Conservation (phyloP, 108 stramenopile species). For the Fragilaria crotonensis region DNA sequence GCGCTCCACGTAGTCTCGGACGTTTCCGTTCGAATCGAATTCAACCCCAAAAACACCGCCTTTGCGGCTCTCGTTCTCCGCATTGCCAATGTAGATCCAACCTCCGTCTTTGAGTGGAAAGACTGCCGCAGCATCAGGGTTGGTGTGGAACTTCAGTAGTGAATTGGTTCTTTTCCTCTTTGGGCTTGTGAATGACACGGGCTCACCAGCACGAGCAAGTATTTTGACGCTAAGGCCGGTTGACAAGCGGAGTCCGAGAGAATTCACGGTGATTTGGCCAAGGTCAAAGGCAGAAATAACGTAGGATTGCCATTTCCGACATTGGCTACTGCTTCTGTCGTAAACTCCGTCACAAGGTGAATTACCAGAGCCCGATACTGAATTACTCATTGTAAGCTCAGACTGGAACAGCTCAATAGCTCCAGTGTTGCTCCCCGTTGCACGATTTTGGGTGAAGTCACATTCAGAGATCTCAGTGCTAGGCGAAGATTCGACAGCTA, state of each 20-base stretch:
- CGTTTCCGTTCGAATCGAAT: conserved; percentile 18
- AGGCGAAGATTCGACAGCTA: background rate
- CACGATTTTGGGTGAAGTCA: background rate
- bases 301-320: background rate
- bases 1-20: conserved; percentile 19
- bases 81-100: conserved; percentile 57
- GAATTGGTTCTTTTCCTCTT: background rate
- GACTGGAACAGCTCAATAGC: background rate
- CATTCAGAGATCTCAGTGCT: background rate
- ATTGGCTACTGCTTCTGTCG: background rate
- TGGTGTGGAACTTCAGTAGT: conserved; percentile 19
- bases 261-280: background rate
- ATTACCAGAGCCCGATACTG: background rate
- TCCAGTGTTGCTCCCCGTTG: background rate
- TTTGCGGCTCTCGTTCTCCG: conserved; percentile 15
- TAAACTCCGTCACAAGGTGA: background rate
- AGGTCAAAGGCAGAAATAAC: background rate
- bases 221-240: background rate
- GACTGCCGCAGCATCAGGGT: conserved; percentile 38
- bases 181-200: background rate
- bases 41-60: conserved; percentile 20
- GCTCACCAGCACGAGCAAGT: background rate
- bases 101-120: conserved; percentile 28
- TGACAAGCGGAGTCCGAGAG: background rate
- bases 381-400: background rate